Base-by-base conservation (phyloP, 2,329 filamentous ascomycete species). In the Calcarisporium arbuscula region DNA sequence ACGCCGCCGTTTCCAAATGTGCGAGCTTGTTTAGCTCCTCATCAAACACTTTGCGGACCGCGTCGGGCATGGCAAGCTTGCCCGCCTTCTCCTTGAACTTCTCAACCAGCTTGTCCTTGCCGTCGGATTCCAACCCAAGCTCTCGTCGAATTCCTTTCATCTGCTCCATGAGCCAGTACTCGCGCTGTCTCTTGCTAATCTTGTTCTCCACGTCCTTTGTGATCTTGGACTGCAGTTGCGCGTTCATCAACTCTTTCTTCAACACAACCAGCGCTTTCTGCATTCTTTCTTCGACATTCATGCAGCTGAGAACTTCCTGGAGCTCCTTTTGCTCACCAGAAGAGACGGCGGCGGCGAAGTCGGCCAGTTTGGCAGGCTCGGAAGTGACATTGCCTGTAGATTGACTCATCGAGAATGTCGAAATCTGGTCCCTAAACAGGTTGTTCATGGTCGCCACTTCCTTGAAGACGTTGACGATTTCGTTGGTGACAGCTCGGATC, bases 81-180 rank as follows among this genome's bases (percentile, higher is more conserved):
- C 77, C 74, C 0, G 87, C 88, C 70, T 95, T 95, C 53, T 95
- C 89, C 62, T 87, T 92, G 69, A 98, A 98, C 58, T 85, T 94
- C 59, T 96, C 92, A 2, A 98, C 85, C 10, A 98, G 72, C 65
- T 96, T 96, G 54, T 98, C 92, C 63, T 96, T 98, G 45, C 94
- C 92, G 54, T 98, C 92, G 6, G 87, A 94, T 58, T 98, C 94
- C 34, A 98, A 86, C 16, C 94, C 92, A 31, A 98, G 77, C 61
- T 98, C 92, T 39, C 92, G 77, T 39, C 87, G 83, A 53, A 98
- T 98, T 18, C 89, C 92, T 68, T 96, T 96, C 89, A 98, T 95
- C 60, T 98, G 94, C 62, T 98, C 92, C 87, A 95, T 94, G 30
- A 98, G 68, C 85, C 88, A 96, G 65, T 96, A 98, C 56, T 98